These are phyloP conservation scores for Thuja plicata DNA, from an alignment of 83 land plant genomes.

Conservation along the genomic window DNA sequence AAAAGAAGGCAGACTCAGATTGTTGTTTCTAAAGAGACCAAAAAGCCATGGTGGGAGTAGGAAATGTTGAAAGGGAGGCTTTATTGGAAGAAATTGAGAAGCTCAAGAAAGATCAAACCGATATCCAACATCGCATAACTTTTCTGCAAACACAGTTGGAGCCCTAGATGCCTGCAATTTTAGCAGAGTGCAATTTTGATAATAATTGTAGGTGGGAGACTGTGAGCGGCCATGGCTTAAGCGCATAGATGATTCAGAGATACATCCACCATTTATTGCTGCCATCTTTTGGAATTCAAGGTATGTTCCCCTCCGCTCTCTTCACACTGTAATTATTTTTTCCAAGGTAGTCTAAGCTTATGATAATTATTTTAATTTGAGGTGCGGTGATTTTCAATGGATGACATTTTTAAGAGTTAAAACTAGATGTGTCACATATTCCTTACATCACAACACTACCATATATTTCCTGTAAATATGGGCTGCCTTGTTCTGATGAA, in stretches of 20 bases:
- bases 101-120: constrained; percentile 25
- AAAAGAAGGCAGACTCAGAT: background rate
- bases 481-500: background rate
- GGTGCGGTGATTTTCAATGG: background rate
- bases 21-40: background rate
- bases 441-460: background rate
- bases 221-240: constrained; percentile 25
- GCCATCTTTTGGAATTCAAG: constrained; percentile 87
- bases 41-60: background rate
- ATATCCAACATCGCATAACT: constrained; percentile 34
- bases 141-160: constrained; percentile 36
- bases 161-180: background rate
- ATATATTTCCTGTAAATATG: background rate
- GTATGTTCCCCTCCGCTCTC: constrained; percentile 17
- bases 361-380: background rate
- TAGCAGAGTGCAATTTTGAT: background rate
- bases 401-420: background rate
- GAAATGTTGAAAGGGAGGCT: background rate
- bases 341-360: background rate
- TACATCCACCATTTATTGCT: constrained; percentile 93
- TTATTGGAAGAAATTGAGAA: constrained; percentile 30
- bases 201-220: background rate
- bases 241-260: constrained; percentile 50
- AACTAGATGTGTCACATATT: background rate
- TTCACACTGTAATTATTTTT: background rate